Conservation (phyloP, 2,329 filamentous ascomycete species). For the Diaporthe capsici region DNA sequence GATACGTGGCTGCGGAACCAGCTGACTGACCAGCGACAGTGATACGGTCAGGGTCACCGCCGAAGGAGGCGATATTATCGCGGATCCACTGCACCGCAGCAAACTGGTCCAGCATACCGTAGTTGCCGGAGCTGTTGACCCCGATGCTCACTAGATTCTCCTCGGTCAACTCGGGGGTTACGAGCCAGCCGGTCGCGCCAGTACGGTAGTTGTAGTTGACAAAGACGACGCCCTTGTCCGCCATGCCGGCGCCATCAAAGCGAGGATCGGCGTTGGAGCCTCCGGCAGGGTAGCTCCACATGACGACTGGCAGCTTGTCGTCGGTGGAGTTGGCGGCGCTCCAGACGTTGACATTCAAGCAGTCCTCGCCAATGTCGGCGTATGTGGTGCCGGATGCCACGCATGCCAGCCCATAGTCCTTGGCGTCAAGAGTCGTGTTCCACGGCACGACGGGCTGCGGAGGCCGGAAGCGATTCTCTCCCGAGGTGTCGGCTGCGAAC, state of each 20-base stretch:
- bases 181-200: conserved; percentile 71
- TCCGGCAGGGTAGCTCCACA: conserved; percentile 70
- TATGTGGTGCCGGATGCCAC: conserved; percentile 48
- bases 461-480: conserved; percentile 60
- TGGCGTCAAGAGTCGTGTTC: conserved; percentile 50
- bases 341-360: conserved; percentile 67
- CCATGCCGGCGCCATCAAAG: conserved; percentile 69
- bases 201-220: conserved; percentile 75
- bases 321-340: conserved; percentile 47
- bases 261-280: conserved; percentile 56
- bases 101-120: conserved; percentile 63
- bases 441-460: conserved; percentile 52
- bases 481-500: conserved; percentile 58
- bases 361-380: conserved; percentile 60
- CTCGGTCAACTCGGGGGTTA: conserved; percentile 42
- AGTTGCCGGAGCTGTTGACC: conserved; percentile 57
- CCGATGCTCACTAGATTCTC: conserved; percentile 42
- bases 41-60: conserved; percentile 55
- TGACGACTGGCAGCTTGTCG: conserved; percentile 60
- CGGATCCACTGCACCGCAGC: conserved; percentile 65
- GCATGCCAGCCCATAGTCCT: conserved; percentile 55
- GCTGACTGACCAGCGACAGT: conserved; percentile 45
- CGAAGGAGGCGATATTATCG: conserved; percentile 59
- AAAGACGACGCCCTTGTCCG: conserved; percentile 72
- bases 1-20: conserved; percentile 44